Percentiles rank a stretch among this genome's conserved stretches.
phyloP scores from a whole-genome alignment of 176 grass and related monocot genomes.

The Oryza brachyantha region DNA sequence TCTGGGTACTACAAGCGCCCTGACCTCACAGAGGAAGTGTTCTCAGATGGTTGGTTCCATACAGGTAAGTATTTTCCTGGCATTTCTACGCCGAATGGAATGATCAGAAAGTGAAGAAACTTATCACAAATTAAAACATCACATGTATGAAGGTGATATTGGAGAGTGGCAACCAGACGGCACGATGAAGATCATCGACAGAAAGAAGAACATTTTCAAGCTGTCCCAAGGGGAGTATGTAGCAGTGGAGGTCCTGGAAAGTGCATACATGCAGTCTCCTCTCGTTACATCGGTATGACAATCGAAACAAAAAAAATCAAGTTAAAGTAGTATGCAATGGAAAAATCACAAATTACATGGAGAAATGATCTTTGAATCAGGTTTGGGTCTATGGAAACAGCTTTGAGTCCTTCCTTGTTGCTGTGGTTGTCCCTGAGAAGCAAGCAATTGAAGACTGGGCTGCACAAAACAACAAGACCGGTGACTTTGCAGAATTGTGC shows the following conservation, averaged over 20 bases:
- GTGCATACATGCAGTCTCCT: conserved; percentile 63
- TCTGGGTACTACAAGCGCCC: conserved; percentile 84
- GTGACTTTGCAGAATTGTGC: conserved; percentile 59
- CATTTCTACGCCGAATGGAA: not conserved
- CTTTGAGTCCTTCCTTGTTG: conserved; percentile 88
- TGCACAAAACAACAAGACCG: conserved; percentile 42
- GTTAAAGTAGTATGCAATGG: not conserved
- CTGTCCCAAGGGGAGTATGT: conserved; percentile 96
- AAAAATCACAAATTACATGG: too few species aligned
- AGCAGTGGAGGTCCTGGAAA: conserved; percentile 84
- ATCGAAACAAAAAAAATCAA: not conserved
- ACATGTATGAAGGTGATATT: conserved; percentile 56
- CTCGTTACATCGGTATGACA: conserved; percentile 37
- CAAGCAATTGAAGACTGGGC: conserved; percentile 72
- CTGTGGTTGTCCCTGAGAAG: conserved; percentile 83
- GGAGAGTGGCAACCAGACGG: conserved; percentile 93
- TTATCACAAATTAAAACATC: not conserved
- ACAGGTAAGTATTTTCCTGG: conserved; percentile 45
- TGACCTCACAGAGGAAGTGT: conserved; percentile 64
- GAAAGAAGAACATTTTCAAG: conserved; percentile 99
- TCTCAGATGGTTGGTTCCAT: conserved; percentile 87
- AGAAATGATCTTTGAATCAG: conserved; percentile 29
- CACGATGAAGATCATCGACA: conserved; percentile 90
- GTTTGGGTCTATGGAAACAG: conserved; percentile 97
- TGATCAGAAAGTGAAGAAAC: not conserved